phyloP scores from a whole-genome alignment of 345 rosid species.

The Rhodamnia rubescens region DNA sequence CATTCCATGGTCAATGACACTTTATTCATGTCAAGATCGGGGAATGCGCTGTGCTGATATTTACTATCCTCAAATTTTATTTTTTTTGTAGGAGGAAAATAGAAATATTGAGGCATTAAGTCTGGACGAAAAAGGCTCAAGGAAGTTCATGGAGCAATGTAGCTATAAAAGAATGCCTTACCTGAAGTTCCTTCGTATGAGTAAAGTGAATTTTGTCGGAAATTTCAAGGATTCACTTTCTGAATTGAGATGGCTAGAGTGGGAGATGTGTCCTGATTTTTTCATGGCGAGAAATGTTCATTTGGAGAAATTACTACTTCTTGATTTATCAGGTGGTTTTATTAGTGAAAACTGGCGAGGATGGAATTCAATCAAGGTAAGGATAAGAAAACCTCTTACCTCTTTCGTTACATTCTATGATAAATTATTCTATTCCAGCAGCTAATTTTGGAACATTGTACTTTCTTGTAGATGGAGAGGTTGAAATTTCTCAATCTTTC shows the following conservation, averaged over 20 bases:
- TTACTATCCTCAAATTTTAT: neutral
- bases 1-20: too few relatives aligned
- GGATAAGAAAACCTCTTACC: neutral
- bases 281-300: neutral
- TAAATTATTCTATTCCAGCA: neutral
- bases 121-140: neutral
- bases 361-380: neutral
- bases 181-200: neutral
- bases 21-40: too few relatives aligned
- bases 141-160: accelerated
- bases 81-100: neutral
- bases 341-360: neutral
- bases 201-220: accelerated
- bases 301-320: neutral
- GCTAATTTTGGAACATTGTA: neutral
- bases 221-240: neutral
- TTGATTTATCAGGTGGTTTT: neutral
- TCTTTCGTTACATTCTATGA: neutral
- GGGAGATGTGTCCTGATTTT: neutral
- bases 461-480: neutral
- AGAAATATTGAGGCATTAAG: neutral
- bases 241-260: neutral
- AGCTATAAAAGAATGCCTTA: neutral
- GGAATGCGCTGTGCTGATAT: neutral
- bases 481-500: neutral